Percentiles rank a stretch among this genome's conserved stretches.
Conservation (phyloP, 129 eudicot species). For the Artemisia argyi region DNA sequence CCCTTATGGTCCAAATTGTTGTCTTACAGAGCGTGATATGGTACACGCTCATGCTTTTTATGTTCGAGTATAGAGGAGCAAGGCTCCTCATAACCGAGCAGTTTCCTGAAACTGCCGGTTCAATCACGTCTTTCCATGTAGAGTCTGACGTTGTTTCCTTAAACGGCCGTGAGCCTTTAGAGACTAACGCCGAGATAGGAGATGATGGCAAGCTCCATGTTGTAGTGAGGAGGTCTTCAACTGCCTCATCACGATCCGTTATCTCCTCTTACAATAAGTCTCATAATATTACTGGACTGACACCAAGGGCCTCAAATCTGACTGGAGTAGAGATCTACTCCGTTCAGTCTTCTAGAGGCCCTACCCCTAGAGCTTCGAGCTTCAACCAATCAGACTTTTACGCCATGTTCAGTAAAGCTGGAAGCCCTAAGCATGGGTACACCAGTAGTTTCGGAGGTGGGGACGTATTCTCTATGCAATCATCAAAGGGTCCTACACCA, state of each 20-base stretch:
- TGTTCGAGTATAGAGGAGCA: conserved; percentile 91
- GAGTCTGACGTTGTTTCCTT: conserved; percentile 90
- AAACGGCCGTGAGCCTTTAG: conserved; percentile 83
- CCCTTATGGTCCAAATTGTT: conserved; percentile 89
- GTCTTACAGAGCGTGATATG: conserved; percentile 89
- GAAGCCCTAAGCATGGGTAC: conserved; percentile 82
- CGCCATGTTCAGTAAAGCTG: conserved; percentile 87
- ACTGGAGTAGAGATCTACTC: conserved; percentile 97
- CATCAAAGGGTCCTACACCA: conserved; percentile 87
- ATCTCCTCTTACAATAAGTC: conserved; percentile 58
- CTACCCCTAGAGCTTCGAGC: conserved; percentile 89
- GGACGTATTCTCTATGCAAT: conserved; percentile 80
- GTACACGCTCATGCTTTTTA: conserved; percentile 88
- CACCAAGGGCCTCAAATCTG: conserved; percentile 84
- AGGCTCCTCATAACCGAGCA: conserved; percentile 76
- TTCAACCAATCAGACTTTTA: conserved; percentile 89
- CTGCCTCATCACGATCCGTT: conserved; percentile 59
- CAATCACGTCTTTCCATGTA: conserved; percentile 78
- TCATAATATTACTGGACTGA: conserved; percentile 48
- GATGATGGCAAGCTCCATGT: conserved; percentile 87
- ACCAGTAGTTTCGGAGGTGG: conserved; percentile 72
- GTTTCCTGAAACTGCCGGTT: conserved; percentile 86
- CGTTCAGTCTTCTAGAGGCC: conserved; percentile 85
- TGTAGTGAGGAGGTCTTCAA: conserved; percentile 74
- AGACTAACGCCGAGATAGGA: conserved; percentile 90